phyloP scores from a whole-genome alignment of 73 alveolate species.

The Effrenium voratum region DNA sequence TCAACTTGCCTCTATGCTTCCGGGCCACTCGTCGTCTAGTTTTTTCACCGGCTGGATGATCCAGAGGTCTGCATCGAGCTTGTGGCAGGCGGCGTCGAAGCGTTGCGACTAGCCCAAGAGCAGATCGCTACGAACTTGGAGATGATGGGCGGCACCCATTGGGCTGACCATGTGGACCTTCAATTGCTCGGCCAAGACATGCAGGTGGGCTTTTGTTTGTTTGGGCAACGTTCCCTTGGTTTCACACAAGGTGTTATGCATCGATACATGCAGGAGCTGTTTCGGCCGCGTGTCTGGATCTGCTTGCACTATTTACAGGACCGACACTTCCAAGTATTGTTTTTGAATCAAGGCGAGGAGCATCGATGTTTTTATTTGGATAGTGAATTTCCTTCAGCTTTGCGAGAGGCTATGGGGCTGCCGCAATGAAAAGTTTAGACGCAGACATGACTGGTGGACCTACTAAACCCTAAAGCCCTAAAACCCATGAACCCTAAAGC shows the following conservation, averaged over 20 bases:
- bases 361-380: not conserved
- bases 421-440: too few species aligned
- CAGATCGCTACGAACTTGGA: not conserved
- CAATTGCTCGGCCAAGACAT: not conserved
- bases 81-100: not conserved
- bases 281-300: not conserved
- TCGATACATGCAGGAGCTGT: not conserved
- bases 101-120: not conserved
- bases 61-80: not conserved
- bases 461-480: too few species aligned
- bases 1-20: too few species aligned
- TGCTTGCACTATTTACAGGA: not conserved
- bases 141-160: not conserved
- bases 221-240: not conserved
- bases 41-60: not conserved
- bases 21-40: too few species aligned
- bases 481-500: too few species aligned
- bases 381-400: not conserved
- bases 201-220: not conserved
- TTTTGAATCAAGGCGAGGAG: not conserved
- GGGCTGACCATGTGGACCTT: not conserved
- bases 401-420: too few species aligned
- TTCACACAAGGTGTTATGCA: not conserved
- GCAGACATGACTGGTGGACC: too few species aligned
- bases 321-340: conserved; percentile 10